Evolutionary conservation across 441 rosid genomes (phyloP).

Genomic region (Syzygium syzygioides): DNA sequence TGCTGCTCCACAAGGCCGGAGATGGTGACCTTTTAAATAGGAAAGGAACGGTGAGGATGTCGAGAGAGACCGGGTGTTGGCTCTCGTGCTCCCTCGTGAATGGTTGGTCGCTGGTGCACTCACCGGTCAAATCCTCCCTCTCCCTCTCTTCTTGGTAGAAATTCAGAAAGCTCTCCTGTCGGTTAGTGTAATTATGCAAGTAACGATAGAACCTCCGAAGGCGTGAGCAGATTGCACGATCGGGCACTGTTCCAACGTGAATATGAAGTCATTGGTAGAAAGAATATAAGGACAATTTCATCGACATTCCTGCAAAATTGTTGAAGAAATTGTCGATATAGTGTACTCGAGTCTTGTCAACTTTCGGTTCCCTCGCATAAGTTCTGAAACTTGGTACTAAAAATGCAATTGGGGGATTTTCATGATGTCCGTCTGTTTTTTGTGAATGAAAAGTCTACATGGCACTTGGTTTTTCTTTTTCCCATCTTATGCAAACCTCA

Average conservation of each 20-base stretch:
- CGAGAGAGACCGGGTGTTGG: background rate
- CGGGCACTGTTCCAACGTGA: background rate
- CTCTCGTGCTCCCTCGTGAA: background rate
- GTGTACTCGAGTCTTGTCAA: background rate
- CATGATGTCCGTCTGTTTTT: fast-evolving
- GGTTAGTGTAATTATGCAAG: no score
- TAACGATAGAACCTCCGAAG: no score
- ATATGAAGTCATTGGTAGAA: background rate
- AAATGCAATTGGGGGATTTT: background rate
- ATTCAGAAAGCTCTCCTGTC: background rate
- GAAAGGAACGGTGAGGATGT: background rate
- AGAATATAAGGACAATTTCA: background rate
- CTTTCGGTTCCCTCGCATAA: background rate
- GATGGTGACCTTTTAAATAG: background rate
- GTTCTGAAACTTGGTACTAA: background rate
- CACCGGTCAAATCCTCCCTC: background rate
- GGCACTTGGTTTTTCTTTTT: background rate
- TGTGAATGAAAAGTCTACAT: no score
- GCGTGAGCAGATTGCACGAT: no score
- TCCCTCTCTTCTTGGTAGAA: background rate
- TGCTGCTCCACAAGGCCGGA: background rate
- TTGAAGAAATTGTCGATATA: background rate
- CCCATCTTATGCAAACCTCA: background rate
- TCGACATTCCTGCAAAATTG: background rate
- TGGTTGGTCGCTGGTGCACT: background rate